phyloP scores from a whole-genome alignment of 306 rosid genomes.

The Pterocarpus santalinus region DNA sequence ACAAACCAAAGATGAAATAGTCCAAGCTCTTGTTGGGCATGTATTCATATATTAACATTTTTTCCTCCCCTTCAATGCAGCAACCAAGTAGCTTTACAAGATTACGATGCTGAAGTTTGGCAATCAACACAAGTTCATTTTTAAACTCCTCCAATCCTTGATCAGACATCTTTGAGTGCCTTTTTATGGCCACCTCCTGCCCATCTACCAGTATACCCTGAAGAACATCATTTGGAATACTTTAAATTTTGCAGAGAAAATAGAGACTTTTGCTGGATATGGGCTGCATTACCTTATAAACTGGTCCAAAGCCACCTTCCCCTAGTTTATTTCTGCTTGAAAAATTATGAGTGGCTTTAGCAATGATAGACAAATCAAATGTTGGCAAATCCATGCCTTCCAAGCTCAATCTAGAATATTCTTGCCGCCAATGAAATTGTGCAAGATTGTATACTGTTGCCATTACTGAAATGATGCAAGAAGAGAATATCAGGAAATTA shows the following conservation, averaged over 20 bases:
- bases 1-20: slow-evolving; percentile 48
- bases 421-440: neutral
- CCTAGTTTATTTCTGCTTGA: slow-evolving; percentile 50
- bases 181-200: slow-evolving; percentile 43
- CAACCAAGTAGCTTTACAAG: slow-evolving; percentile 45
- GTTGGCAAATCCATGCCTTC: slow-evolving; percentile 49
- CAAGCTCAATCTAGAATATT: neutral
- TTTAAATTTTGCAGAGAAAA: neutral
- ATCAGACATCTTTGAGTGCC: slow-evolving; percentile 32
- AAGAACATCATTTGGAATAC: neutral
- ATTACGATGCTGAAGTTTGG: slow-evolving; percentile 46
- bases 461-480: no score
- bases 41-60: slow-evolving; percentile 9
- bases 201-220: slow-evolving; percentile 40
- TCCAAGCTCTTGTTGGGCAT: slow-evolving; percentile 26
- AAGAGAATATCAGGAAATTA: neutral
- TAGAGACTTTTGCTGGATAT: neutral
- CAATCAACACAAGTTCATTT: slow-evolving; percentile 37
- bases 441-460: no score
- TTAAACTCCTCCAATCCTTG: slow-evolving; percentile 46
- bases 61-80: slow-evolving; percentile 33
- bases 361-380: slow-evolving; percentile 47
- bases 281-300: slow-evolving; percentile 49
- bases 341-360: slow-evolving; percentile 52
- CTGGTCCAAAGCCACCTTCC: slow-evolving; percentile 60